Conservation (phyloP, 352 stramenopile species). For the Stramenopiles sp. region DNA sequence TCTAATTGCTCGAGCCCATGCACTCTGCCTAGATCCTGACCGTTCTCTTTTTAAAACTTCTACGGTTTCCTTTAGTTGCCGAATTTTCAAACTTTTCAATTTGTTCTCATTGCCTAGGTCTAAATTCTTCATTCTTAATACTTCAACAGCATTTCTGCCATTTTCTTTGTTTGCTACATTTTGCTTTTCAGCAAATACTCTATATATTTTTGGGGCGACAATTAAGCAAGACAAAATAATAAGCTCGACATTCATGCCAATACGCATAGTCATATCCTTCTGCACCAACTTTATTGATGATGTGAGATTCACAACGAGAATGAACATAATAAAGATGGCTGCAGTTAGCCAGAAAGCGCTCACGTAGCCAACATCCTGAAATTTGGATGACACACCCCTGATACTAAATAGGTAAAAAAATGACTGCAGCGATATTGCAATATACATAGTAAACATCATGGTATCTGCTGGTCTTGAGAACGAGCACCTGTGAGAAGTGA, state of each 20-base stretch:
- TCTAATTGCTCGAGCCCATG: too few species aligned
- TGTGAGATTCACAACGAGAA: neutral
- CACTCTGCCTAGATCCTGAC: too few species aligned
- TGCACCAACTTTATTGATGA: neutral
- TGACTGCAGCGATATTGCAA: neutral
- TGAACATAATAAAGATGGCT: neutral
- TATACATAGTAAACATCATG: neutral
- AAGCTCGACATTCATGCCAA: neutral
- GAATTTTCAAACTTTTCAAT: too few species aligned
- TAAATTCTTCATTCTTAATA: too few species aligned
- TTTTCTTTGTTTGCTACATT: too few species aligned
- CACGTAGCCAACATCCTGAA: neutral
- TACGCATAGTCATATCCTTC: neutral
- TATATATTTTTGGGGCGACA: neutral
- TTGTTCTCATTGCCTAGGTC: too few species aligned
- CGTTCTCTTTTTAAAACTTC: too few species aligned
- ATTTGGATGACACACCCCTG: neutral
- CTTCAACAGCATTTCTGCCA: too few species aligned
- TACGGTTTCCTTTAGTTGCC: too few species aligned
- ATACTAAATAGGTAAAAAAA: neutral
- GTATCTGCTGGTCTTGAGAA: neutral
- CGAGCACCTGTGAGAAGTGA: neutral
- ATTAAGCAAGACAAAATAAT: neutral
- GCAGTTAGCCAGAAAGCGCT: neutral
- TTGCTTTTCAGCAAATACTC: too few species aligned